phyloP scores from a whole-genome alignment of 768 basidiomycete species.

The Leccinellum albellum region DNA sequence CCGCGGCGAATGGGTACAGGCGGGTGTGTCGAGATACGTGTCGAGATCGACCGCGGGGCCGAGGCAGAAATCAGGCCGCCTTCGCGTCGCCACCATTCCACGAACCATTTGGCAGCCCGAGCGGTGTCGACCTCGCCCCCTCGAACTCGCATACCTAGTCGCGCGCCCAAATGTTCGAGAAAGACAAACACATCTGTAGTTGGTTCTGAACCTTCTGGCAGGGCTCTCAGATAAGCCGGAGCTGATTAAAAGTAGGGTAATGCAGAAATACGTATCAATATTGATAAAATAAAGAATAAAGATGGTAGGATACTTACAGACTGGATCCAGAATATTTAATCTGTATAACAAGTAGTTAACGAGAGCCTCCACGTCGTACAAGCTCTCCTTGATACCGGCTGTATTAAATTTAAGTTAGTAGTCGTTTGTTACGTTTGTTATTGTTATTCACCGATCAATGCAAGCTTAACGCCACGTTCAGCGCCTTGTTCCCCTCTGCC shows the following conservation, averaged over 20 bases:
- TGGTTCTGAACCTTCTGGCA: conserved; percentile 52
- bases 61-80: conserved; percentile 57
- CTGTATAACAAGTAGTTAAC: conserved; percentile 85
- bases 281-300: conserved; percentile 7
- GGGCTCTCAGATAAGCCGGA: conserved; percentile 65
- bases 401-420: conserved; percentile 12
- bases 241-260: conserved; percentile 35
- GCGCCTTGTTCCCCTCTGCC: conserved; percentile 82
- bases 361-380: conserved; percentile 82
- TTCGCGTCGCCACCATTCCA: conserved; percentile 84
- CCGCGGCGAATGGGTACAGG: conserved; percentile 43
- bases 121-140: conserved; percentile 69
- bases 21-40: not conserved
- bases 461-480: conserved; percentile 90
- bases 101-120: conserved; percentile 76
- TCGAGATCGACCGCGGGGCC: conserved; percentile 26
- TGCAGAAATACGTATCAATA: not conserved
- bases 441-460: conserved; percentile 73
- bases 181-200: conserved; percentile 63
- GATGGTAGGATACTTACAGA: conserved; percentile 43
- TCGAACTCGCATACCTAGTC: conserved; percentile 79
- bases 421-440: conserved; percentile 12
- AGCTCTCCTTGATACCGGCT: conserved; percentile 93
- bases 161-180: conserved; percentile 60
- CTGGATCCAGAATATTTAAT: conserved; percentile 73